Evolutionary conservation across 257 asterid genomes (phyloP).

Genomic region (Plectranthus barbatus): DNA sequence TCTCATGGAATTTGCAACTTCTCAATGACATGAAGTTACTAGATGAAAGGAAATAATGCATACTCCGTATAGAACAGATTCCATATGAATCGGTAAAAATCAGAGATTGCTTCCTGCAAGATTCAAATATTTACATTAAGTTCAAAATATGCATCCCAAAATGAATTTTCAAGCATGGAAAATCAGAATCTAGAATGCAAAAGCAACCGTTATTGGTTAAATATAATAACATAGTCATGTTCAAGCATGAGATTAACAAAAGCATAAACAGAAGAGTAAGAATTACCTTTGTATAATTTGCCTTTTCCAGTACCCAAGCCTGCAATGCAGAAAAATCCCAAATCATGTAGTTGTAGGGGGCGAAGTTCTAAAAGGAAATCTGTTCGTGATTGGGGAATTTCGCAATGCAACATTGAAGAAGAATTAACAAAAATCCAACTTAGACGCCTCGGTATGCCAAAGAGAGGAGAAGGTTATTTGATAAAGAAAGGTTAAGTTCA

Average conservation of each 20-base stretch:
- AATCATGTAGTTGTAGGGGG: not conserved
- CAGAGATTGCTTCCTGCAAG: slow-evolving; percentile 84
- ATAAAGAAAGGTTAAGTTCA: not conserved
- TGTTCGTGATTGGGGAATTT: not conserved
- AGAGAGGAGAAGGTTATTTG: not conserved
- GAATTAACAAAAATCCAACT: not conserved
- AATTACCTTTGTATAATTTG: slow-evolving; percentile 74
- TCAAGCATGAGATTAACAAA: not conserved
- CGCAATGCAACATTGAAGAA: not conserved
- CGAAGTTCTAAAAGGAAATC: too few relatives aligned
- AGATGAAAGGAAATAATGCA: slow-evolving; percentile 75
- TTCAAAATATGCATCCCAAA: not conserved
- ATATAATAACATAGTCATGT: not conserved
- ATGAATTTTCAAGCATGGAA: not conserved
- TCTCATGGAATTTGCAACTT: slow-evolving; percentile 15
- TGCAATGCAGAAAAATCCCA: slow-evolving; percentile 24
- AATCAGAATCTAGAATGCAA: not conserved
- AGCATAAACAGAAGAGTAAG: not conserved
- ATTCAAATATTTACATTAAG: slow-evolving; percentile 7
- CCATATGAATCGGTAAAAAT: slow-evolving; percentile 81
- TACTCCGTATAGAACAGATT: slow-evolving; percentile 91
- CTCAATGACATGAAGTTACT: slow-evolving; percentile 13
- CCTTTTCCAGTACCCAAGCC: slow-evolving; percentile 76
- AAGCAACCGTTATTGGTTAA: not conserved
- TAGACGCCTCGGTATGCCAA: not conserved